These are phyloP conservation scores for Uromyces viciae-fabae DNA, from an alignment of 1,284 basidiomycete genomes.

Conservation along the genomic window DNA sequence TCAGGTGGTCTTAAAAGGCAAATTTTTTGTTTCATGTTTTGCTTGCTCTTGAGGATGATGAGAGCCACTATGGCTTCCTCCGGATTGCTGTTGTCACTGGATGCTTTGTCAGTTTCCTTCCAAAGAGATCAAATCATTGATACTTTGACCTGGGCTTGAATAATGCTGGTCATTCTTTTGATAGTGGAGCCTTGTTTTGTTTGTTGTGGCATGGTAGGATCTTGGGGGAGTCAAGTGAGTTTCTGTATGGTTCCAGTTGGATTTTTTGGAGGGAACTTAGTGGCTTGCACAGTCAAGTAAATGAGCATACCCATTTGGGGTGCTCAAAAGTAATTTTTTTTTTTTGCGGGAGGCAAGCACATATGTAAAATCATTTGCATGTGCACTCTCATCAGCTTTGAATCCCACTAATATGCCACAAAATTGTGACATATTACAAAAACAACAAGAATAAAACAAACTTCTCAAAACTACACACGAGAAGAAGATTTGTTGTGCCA, in stretches of 20 bases:
- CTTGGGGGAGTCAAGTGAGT: neutral
- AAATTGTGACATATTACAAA: too few species aligned
- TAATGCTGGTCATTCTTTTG: neutral
- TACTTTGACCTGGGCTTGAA: neutral
- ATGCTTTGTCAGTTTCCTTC: neutral
- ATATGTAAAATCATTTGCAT: neutral
- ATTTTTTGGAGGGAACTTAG: neutral
- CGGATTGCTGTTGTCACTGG: neutral
- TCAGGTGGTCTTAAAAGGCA: too few species aligned
- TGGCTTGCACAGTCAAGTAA: neutral
- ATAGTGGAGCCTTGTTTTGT: neutral
- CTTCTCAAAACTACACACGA: too few species aligned
- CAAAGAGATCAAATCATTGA: neutral
- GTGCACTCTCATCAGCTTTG: neutral
- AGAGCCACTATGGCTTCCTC: neutral
- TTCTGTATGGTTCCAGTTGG: neutral
- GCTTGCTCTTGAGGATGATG: too few species aligned
- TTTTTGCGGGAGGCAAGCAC: neutral
- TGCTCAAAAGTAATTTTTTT: neutral
- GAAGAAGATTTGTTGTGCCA: too few species aligned
- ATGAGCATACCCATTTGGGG: neutral
- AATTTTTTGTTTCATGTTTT: too few species aligned
- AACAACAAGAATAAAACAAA: too few species aligned
- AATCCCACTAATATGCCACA: constrained; percentile 7
- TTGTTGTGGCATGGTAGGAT: neutral